Evolutionary conservation across 768 basidiomycete species (phyloP), one percentile per base, ranked within the genome.

Genomic region (Hebeloma cylindrosporum): DNA sequence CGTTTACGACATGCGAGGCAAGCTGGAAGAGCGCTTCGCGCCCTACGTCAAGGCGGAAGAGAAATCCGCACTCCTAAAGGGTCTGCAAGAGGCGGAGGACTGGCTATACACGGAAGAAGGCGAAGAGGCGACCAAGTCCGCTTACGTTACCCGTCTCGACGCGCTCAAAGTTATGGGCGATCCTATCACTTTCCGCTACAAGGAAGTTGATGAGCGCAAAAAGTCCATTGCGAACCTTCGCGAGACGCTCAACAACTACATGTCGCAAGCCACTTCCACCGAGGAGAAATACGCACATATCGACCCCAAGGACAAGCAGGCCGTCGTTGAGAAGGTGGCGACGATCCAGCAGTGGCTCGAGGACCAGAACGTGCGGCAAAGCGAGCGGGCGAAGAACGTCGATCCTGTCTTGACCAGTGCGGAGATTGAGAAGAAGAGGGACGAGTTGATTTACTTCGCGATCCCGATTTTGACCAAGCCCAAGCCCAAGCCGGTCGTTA

Each of bases 101-200:
- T 99, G 95, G 95, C 77, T 99, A 22, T 98, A 98, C 82, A 80
- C 83, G 27, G 94, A 97, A 50, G 96, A 97, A 80, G 94, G 78
- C 56, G 95, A 97, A 69, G 93, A 97, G 47, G 90, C 95, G 27
- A 80, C 79, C 60, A 99, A 98, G 70, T 95, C 92, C 0, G 88
- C 86, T n/a, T 98, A 99, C 68, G 84, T 92, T 56, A 53, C 74
- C 25, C 84, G 86, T 43, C 81, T 97, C 48, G 89, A 93, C 52
- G 71, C 74, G 3, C 83, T 96, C 65, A 92, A 94, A 68, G 78
- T 68, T 33, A 74, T 93, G 52, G 93, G 93, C 21, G 90, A 93
- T 73, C 89, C 88, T 35, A 82, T 98, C 71, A 73, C 81, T 45
- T 74, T 81, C 66, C 88, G 95, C 36, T 89, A 77, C 75, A 80